phyloP scores from a whole-genome alignment of 1,284 basidiomycete genomes.

The Coniferiporia weirii region DNA sequence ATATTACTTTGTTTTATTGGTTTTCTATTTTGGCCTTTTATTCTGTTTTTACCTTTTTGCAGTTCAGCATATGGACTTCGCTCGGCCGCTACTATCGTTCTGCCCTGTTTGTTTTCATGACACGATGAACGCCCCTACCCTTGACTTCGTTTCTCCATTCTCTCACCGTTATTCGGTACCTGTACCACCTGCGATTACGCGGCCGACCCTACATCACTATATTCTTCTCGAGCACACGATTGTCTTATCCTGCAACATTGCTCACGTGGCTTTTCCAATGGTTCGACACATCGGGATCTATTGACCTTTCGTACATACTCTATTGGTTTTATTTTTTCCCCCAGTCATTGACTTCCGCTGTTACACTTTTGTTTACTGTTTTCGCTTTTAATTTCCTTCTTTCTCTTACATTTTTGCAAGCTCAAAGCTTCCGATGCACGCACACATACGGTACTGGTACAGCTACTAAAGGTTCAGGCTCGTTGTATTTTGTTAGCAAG shows the following conservation, averaged over 20 bases:
- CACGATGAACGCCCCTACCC: not conserved
- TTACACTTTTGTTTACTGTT: not conserved
- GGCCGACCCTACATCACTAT: not conserved
- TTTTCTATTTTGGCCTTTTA: not conserved
- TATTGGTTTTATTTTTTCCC: not conserved
- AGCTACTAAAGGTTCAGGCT: not conserved
- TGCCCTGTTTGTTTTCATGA: not conserved
- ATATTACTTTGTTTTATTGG: not conserved
- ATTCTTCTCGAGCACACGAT: not conserved
- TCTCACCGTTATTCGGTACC: not conserved
- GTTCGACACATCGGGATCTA: not conserved
- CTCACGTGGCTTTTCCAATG: not conserved
- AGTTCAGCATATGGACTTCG: not conserved
- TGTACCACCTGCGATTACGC: not conserved
- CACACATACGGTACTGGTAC: not conserved
- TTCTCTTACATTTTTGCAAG: not conserved
- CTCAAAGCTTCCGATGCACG: not conserved
- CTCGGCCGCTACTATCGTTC: not conserved
- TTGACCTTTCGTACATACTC: not conserved
- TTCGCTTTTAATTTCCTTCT: not conserved
- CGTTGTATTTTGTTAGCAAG: not conserved
- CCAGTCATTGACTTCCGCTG: not conserved
- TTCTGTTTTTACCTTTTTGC: not conserved
- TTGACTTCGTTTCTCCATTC: not conserved
- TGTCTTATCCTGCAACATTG: not conserved